Evolutionary conservation across 2,329 filamentous ascomycete genomes (phyloP), one percentile per base, ranked within the genome.

Genomic region (Microdochium trichocladiopsis): DNA sequence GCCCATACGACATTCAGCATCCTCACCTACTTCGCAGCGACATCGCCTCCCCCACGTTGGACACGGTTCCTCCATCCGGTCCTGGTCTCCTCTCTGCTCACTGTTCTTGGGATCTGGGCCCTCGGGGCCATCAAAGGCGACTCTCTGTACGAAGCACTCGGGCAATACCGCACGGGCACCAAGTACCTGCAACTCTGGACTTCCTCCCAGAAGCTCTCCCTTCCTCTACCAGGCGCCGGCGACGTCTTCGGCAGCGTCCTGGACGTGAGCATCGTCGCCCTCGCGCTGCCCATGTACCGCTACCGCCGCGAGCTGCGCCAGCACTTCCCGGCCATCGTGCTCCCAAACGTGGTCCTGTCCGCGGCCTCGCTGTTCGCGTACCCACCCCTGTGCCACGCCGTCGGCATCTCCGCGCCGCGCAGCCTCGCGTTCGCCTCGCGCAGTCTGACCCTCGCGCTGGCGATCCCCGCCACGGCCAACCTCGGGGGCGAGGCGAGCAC

Each of bases 261-360:
- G 2, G 80, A 84, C 58, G 79, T 78, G 6, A 73, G 72, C 55
- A 84, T 84, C 56, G 77, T 84, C 0, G 72, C 78, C 1, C 72
- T 84, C 2, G 80, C 80, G 2, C 65, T 84, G 18, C 80, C 81
- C 1, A 84, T 84, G 78, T 83, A 78, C 61, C 75, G 77, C 52
- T 83, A 83, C 65, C 75, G 80, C 2, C 70, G 74, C 37, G 79
- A 84, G 66, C 71, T 84, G 14, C 68, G 69, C 22, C 63, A 68
- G 16, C 78, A 82, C 63, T 79, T 82, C 58, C 58, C 74, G 41
- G 72, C 75, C 41, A 82, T 84, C 52, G 66, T 79, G 4, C 62
- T 78, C 2, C 80, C 81, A 2, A 81, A 76, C 56, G 61, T 82
- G 4, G 58, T 68, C 4, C 66, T 84, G 45, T 75, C 78, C 3